Evolutionary conservation across 352 stramenopile genomes (phyloP), one percentile per base, ranked within the genome.

Genomic region (Pythium utonaiense): DNA sequence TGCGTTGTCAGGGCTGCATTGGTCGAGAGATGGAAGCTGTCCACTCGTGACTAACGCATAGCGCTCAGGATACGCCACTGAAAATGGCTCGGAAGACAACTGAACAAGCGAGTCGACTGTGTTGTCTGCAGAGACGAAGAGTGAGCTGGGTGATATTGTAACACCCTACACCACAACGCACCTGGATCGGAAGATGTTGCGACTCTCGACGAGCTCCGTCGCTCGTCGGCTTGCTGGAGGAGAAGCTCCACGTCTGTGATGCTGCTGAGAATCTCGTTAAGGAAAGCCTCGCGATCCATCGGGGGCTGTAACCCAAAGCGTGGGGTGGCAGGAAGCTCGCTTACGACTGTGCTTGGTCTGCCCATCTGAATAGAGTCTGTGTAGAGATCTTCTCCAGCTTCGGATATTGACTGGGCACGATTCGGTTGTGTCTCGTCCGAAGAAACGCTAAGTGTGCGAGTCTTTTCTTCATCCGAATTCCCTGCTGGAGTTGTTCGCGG

Each of bases 161-260:
- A n/a, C n/a, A n/a, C n/a, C n/a, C n/a, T n/a, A n/a, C n/a, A n/a
- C n/a, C n/a, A 24, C 5, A 24, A 12, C 54, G 19, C 28, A 64
- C 49, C 48, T 57, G 34, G 14, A 1, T 22, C 2, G 17, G 9
- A 42, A 24, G 22, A 22, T 21, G 16, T 28, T 6, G 14, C n/a
- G 2, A 31, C 2, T 4, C 3, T 21, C 3, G 7, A 17, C 5
- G 50, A 50, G 5, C 50, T 13, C 1, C 58, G 48, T 1, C 25
- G 54, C 1, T 27, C 17, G 6, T 69, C 51, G 0, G 63, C 61
- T 19, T 88, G 70, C 30, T 71, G 77, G 3, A 89, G 65, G 22
- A 89, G 31, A 3, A 84, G 28, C 45, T 89, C 80, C 21, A 84
- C 71, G 22, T 88, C 78, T 7, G 72, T 69, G 9, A 89, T 88